Percentiles rank a stretch among this genome's conserved stretches.
Conservation (phyloP, 2,329 filamentous ascomycete genomes). For the Fusarium sp. region DNA sequence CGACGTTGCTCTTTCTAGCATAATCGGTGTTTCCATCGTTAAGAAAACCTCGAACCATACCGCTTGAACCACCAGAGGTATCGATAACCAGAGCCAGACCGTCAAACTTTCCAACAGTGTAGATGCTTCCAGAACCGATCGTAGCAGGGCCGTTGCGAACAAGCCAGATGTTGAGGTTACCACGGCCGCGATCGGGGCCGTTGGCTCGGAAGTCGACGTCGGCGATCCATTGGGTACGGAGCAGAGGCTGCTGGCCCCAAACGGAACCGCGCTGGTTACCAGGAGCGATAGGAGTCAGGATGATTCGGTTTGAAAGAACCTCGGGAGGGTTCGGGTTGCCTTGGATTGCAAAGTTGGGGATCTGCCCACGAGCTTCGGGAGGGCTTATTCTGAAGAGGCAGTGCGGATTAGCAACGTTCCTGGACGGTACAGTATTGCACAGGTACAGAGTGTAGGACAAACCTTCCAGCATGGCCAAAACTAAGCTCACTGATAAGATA, state of each 20-base stretch:
- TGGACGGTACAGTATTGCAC: slow-evolving; percentile 7
- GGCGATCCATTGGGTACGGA: slow-evolving; percentile 79
- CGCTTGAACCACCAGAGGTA: slow-evolving; percentile 80
- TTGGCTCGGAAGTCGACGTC: slow-evolving; percentile 90
- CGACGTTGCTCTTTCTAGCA: slow-evolving; percentile 78
- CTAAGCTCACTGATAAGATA: slow-evolving; percentile 79
- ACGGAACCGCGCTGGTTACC: slow-evolving; percentile 87
- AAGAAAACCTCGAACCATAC: slow-evolving; percentile 90
- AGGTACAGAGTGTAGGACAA: slow-evolving; percentile 40
- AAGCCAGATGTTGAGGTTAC: slow-evolving; percentile 96
- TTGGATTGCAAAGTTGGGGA: slow-evolving; percentile 68
- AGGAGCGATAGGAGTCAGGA: slow-evolving; percentile 89
- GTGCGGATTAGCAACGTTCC: slow-evolving; percentile 25
- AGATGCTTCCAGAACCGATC: slow-evolving; percentile 81
- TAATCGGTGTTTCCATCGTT: slow-evolving; percentile 91
- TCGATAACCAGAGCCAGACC: slow-evolving; percentile 91
- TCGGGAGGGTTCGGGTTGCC: slow-evolving; percentile 70
- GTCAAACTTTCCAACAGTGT: slow-evolving; percentile 87
- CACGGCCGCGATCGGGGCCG: slow-evolving; percentile 85
- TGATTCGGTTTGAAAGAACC: slow-evolving; percentile 87
- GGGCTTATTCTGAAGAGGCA: slow-evolving; percentile 71
- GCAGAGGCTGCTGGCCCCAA: slow-evolving; percentile 78
- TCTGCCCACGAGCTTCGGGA: slow-evolving; percentile 61
- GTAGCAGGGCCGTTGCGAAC: slow-evolving; percentile 74
- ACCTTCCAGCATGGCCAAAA: slow-evolving; percentile 80